phyloP scores from a whole-genome alignment of 176 grass and related monocot species.

The Eleusine coracana region DNA sequence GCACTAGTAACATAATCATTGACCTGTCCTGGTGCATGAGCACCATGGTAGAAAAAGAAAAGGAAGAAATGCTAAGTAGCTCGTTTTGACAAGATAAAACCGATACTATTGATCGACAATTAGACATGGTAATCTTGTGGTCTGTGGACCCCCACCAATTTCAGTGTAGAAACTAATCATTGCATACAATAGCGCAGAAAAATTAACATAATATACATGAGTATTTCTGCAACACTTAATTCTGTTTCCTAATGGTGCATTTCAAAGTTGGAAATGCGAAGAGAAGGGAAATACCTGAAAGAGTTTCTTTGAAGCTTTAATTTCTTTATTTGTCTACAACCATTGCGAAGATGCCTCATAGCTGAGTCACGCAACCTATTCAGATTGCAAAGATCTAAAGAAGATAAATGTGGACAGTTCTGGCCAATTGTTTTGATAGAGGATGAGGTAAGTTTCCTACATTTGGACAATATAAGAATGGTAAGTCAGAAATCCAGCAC shows the following conservation, averaged over 20 bases:
- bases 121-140: neutral
- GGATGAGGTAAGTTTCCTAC: conserved; percentile 77
- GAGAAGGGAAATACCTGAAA: conserved; percentile 53
- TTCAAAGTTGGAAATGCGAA: conserved; percentile 5
- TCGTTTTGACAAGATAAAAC: neutral
- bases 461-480: conserved; percentile 36
- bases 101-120: neutral
- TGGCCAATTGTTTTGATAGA: conserved; percentile 75
- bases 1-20: neutral
- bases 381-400: conserved; percentile 65
- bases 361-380: conserved; percentile 53
- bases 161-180: conserved; percentile 18
- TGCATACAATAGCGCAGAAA: conserved; percentile 5
- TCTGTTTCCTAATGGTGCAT: neutral
- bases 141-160: neutral
- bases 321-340: conserved; percentile 59
- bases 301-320: conserved; percentile 62
- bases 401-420: conserved; percentile 58
- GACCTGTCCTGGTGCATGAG: neutral
- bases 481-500: conserved; percentile 27
- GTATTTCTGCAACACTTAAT: neutral
- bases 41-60: neutral
- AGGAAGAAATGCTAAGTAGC: neutral
- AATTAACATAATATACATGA: neutral
- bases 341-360: conserved; percentile 54